Base-by-base conservation (phyloP, 345 rosid species). In the Aquilaria sinensis region DNA sequence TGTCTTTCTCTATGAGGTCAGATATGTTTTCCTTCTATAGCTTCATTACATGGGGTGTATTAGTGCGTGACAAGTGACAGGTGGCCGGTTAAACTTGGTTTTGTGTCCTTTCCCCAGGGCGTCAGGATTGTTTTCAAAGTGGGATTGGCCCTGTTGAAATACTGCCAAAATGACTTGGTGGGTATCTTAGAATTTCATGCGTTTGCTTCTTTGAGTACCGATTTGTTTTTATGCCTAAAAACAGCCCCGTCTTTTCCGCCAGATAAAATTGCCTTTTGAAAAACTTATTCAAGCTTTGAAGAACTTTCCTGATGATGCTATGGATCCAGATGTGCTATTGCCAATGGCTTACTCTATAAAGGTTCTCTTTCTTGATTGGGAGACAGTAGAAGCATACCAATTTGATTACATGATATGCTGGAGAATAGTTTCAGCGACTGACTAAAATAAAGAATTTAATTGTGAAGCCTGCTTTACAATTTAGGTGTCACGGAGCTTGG, bases 81-180 rank as follows among this genome's bases (percentile, higher is more conserved):
- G 51, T 58, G 57, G 51, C 53, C 43, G 31, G 12, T 37, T 37
- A 32, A 52, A 51, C 23, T 51, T 70, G 56, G 56, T 47, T 47
- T 54, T 3, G 10, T 10, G 48, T 41, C 43, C 33, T 51, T 30
- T 47, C 66, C 16, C 52, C 76, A 94, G 99, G 99, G 99, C 63
- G 93, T 95, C n/a, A 95, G 76, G 67, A 80, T 91, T 64, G 96
- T 94, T 68, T 94, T 91, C 63, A 89, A 87, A 80, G 96, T 94
- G 2, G 99, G 99, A 37, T 85, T 94, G 83, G 96, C 97, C 49
- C 79, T 94, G 65, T 68, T 89, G 59, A 89, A 82, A 75, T 81
- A 81, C 67, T 79, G 97, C 81, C 99, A 95, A 67, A 93, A 91
- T 70, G 97, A 89, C 67, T 77, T 95, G 93, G 90, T 95, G 63